These are phyloP conservation scores for Acanthamoeba royreba DNA, from an alignment of 208 protist genomes.

Conservation along the genomic window DNA sequence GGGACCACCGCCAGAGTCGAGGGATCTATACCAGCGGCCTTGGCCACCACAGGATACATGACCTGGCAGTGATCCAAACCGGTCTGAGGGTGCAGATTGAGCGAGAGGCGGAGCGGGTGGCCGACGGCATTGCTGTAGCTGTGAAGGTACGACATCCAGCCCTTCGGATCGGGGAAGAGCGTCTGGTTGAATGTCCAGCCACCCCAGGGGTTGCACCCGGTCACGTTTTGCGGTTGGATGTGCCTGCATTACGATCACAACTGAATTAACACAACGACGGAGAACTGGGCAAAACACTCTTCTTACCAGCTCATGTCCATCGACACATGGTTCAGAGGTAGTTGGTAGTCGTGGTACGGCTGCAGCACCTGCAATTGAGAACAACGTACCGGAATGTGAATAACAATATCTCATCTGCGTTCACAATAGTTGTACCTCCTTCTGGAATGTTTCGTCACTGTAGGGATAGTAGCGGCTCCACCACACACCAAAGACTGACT, in stretches of 20 bases:
- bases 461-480: constrained; percentile 53
- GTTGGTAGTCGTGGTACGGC: not conserved
- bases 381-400: not conserved
- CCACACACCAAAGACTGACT: constrained; percentile 54
- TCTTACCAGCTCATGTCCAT: not conserved
- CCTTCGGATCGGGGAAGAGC: not conserved
- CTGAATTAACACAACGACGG: not conserved
- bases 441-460: not conserved
- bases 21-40: not conserved
- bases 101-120: not conserved
- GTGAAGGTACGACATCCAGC: not conserved
- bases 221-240: not conserved
- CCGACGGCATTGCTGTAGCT: not conserved
- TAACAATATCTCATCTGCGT: not conserved
- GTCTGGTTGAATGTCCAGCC: not conserved
- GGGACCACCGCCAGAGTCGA: not conserved
- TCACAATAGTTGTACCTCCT: not conserved
- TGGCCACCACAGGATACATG: not conserved
- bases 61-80: not conserved
- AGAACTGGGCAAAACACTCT: not conserved
- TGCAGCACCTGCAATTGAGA: not conserved
- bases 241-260: not conserved
- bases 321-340: not conserved
- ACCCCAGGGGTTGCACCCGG: not conserved
- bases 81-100: not conserved